These are phyloP conservation scores for Pelargonium australe DNA, from an alignment of 441 rosid genomes.

Conservation along the genomic window DNA sequence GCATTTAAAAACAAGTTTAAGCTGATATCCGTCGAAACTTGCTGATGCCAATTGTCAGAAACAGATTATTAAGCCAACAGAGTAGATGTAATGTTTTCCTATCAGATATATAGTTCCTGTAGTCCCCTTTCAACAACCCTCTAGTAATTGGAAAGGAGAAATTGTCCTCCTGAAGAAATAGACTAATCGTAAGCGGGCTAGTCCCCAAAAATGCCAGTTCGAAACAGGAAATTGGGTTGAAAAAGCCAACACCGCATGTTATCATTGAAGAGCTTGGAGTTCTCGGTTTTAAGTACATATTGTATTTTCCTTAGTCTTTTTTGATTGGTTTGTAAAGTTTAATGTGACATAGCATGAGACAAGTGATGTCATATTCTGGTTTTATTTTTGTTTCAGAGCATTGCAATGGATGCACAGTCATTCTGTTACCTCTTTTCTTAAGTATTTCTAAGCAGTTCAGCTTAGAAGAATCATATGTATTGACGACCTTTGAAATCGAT, in stretches of 20 bases:
- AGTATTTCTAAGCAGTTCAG: neutral
- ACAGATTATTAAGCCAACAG: neutral
- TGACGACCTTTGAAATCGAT: conserved; percentile 14
- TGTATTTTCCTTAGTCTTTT: neutral
- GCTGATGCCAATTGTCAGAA: neutral
- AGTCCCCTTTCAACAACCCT: no score
- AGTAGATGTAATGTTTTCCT: neutral
- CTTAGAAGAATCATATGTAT: neutral
- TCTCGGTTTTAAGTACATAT: neutral
- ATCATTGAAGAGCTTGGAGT: neutral
- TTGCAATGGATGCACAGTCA: neutral
- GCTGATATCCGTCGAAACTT: neutral
- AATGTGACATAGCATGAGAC: neutral
- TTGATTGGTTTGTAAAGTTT: neutral
- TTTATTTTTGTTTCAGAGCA: neutral
- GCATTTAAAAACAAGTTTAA: neutral
- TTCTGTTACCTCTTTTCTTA: neutral
- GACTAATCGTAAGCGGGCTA: neutral
- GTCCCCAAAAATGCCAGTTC: neutral
- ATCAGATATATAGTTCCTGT: neutral
- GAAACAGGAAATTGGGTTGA: neutral
- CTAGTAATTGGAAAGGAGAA: no score
- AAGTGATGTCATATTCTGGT: neutral
- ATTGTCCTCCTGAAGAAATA: no score
- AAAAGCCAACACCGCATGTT: neutral